A percentile compares a stretch with the other conserved stretches of the same genome.
Evolutionary conservation across 805 yeast genomes (phyloP).

Genomic region (Zygosaccharomyces lentus): DNA sequence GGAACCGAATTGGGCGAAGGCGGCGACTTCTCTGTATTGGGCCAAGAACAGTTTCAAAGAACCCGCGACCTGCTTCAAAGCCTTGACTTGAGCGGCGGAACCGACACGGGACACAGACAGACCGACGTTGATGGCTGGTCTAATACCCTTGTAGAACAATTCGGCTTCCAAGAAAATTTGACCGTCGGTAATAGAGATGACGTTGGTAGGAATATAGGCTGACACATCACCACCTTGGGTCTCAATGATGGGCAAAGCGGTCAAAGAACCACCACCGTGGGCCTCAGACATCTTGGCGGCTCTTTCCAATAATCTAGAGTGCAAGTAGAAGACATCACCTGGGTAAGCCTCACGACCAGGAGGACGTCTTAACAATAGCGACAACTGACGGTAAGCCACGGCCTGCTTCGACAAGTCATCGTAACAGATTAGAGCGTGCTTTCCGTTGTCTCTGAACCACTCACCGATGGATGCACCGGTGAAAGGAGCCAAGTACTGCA

Average conservation of each 20-base stretch:
- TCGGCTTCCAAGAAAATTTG: slow-evolving; percentile 99
- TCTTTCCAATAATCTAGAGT: slow-evolving; percentile 92
- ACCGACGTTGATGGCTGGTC: slow-evolving; percentile 99
- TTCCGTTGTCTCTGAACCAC: slow-evolving; percentile 99
- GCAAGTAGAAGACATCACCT: slow-evolving; percentile 94
- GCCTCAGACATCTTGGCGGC: slow-evolving; percentile 94
- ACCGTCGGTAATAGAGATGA: slow-evolving; percentile 95
- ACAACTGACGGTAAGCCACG: slow-evolving; percentile 99
- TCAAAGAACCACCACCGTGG: slow-evolving; percentile 89
- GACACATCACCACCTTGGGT: slow-evolving; percentile 99
- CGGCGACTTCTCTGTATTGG: slow-evolving; percentile 99
- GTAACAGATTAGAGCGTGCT: slow-evolving; percentile 92
- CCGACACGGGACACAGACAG: slow-evolving; percentile 99
- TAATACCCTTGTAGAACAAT: slow-evolving; percentile 99
- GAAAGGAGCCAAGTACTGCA: slow-evolving; percentile 99
- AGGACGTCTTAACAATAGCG: slow-evolving; percentile 94
- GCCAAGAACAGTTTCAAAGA: slow-evolving; percentile 99
- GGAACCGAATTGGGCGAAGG: slow-evolving; percentile 99
- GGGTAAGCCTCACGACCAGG: slow-evolving; percentile 97
- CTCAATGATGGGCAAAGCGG: slow-evolving; percentile 95
- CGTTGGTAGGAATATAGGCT: slow-evolving; percentile 96
- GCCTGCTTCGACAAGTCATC: slow-evolving; percentile 99
- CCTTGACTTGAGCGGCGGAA: slow-evolving; percentile 99
- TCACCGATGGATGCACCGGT: slow-evolving; percentile 99
- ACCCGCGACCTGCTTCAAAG: slow-evolving; percentile 99